phyloP scores from a whole-genome alignment of 1,284 basidiomycete genomes.

The Leccinum colubrinum region DNA sequence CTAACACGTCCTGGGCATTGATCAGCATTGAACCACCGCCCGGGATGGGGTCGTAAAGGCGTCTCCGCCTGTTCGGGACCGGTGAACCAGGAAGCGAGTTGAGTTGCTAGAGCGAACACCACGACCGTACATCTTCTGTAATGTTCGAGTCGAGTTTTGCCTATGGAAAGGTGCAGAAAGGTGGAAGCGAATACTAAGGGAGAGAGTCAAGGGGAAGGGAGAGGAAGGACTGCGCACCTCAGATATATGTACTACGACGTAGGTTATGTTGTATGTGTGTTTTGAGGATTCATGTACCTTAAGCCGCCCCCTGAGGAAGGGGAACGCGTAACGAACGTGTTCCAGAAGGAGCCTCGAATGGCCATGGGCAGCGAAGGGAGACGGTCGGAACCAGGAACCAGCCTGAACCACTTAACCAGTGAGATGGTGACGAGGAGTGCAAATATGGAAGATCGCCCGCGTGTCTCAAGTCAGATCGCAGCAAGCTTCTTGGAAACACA shows the following conservation, averaged over 20 bases:
- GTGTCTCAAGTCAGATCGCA: neutral
- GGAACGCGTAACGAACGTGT: neutral
- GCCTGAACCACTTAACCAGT: neutral
- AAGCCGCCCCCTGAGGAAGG: neutral
- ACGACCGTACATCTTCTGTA: constrained; percentile 10
- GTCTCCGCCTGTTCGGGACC: neutral
- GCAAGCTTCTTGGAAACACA: too few species aligned
- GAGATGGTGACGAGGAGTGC: neutral
- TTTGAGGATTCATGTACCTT: neutral
- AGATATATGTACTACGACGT: neutral
- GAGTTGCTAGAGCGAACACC: constrained; percentile 2
- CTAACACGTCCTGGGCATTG: constrained; percentile 44
- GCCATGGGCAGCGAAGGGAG: neutral
- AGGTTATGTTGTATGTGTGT: neutral
- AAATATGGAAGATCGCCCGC: neutral
- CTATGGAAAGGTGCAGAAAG: neutral
- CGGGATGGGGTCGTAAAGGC: constrained; percentile 41
- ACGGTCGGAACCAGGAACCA: neutral
- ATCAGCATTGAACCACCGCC: constrained; percentile 56
- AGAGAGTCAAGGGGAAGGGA: neutral
- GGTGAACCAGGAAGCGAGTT: constrained; percentile 10
- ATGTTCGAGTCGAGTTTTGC: neutral
- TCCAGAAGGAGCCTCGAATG: neutral
- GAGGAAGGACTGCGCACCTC: neutral
- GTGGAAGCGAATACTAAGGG: neutral